These are phyloP conservation scores for Diaporthe sp. DNA, from an alignment of 2,329 filamentous ascomycete genomes.

Conservation along the genomic window DNA sequence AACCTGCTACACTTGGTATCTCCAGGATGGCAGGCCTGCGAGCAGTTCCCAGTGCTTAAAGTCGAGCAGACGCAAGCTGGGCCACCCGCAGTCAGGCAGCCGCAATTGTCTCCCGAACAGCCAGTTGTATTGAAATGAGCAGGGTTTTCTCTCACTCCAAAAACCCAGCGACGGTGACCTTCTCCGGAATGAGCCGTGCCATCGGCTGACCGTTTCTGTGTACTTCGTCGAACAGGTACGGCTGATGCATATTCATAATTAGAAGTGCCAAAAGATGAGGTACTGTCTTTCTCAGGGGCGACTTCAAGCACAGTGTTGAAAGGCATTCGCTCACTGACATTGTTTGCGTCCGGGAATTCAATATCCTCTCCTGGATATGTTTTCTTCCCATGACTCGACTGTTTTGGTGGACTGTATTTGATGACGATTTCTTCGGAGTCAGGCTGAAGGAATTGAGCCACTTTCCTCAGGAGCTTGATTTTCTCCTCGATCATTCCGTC, in stretches of 20 bases:
- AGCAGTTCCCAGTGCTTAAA: too few relatives aligned
- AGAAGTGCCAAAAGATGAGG: background rate
- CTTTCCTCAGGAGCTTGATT: background rate
- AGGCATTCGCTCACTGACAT: too few relatives aligned
- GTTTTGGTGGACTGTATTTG: background rate
- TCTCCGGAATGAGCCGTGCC: background rate
- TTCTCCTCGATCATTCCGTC: background rate
- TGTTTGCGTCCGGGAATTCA: too few relatives aligned
- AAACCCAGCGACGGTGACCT: background rate
- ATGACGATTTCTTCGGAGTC: background rate
- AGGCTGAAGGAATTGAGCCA: background rate
- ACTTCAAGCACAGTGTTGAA: too few relatives aligned
- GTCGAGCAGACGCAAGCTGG: too few relatives aligned
- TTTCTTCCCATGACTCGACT: background rate
- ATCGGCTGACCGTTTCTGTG: background rate
- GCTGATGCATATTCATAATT: background rate
- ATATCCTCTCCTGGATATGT: background rate
- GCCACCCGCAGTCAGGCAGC: too few relatives aligned
- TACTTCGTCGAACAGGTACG: background rate
- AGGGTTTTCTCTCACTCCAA: background rate
- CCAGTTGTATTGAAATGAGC: too few relatives aligned
- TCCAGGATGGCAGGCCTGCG: too few relatives aligned
- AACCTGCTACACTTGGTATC: background rate
- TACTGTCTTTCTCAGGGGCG: background rate
- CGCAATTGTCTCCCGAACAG: too few relatives aligned